Base-by-base conservation (phyloP, 495 filamentous ascomycete species). In the Hyaloscypha variabilis region DNA sequence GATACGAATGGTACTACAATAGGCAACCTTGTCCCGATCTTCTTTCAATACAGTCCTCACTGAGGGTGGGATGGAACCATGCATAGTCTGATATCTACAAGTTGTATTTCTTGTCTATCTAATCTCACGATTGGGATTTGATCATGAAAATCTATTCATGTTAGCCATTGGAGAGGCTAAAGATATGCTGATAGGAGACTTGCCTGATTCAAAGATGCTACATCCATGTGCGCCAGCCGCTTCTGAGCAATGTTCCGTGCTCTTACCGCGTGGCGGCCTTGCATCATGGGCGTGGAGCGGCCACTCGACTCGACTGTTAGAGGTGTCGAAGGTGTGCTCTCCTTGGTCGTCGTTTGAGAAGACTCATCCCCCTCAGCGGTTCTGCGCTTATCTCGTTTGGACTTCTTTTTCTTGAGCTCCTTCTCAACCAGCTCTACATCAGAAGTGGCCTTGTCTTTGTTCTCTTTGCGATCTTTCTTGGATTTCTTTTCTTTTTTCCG, bases 231-330 rank as follows among this genome's bases (percentile, higher is more conserved):
- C 3, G 91, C 90, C 79, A 85, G 83, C 72, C 83, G 87, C 78
- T 96, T 96, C 69, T 92, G 89, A 46, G 85, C 87, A 71, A 94
- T 94, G 71, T 91, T 88, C 54, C 90, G 81, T 58, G 86, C 80
- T 67, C 92, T 80, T 58, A 90, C 84, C 51, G 85, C 78, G 71
- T 90, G 87, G 58, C 89, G 82, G 31, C 79, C 79, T 31, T 78
- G 76, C 39, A 83, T 77, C 56, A 74, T 74, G 53, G 80, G 75
- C 8, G 77, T 76, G 29, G 79, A 75, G 30, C 46, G 29, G 63
- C 69, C 65, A 66, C 70, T 56, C 5, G 76, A 67, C 14, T 60
- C 69, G 8, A 69, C 55, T 60, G 69, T 53, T 13, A 71, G 52
- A 49, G 73, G 63, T 39, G 72, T 69, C 42, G 67, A 46, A 54